Base-by-base conservation (phyloP, 2,329 filamentous ascomycete species). In the Botrytis cinerea region DNA sequence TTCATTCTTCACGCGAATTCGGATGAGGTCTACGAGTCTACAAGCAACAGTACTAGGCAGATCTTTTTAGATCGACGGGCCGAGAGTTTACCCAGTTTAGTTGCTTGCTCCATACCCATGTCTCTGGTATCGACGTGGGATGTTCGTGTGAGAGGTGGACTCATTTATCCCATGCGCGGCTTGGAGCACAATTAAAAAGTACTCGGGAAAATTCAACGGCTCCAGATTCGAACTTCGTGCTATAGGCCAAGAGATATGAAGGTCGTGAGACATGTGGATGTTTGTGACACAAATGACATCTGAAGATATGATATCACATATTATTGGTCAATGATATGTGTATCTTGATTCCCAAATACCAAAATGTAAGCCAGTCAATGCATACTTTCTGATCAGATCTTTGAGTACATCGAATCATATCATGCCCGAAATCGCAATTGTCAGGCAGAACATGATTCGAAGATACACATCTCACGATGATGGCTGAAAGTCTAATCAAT, bases 11-110 rank as follows among this genome's bases (percentile, higher is more conserved):
- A 40, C 28, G 28, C 51, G 18, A n/a, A 20, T 45, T 28, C 40
- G 43, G 61, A 40, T 54, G 63, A 38, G n/a, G 46, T 51, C 45
- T 45, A 43, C 20, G 51, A 57, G 51, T 57, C 51, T 57, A 57
- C n/a, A 57, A 28, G n/a, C n/a, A 57, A 28, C 14, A 38, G n/a
- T n/a, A n/a, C 51, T 25, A 59, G n/a, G 69, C 51, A 46, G 69
- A 71, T 71, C 69, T 43, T 63, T 71, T 48, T 28, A 54, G 69
- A 71, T 71, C 69, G 45, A 45, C 69, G 45, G 69, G 59, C 14
- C 38, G 68, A 48, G 35, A 46, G 35, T 43, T 62, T 32, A 57
- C 20, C 61, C 38, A 45, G 38, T 40, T 28, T 28, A 45, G 40
- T 64, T 46, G 12, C 32, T 60, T 35, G 4, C 57, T 60, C 57